Evolutionary conservation across 305 asterid genomes (phyloP), one percentile per base, ranked within the genome.

Genomic region (Solanum chacoense): DNA sequence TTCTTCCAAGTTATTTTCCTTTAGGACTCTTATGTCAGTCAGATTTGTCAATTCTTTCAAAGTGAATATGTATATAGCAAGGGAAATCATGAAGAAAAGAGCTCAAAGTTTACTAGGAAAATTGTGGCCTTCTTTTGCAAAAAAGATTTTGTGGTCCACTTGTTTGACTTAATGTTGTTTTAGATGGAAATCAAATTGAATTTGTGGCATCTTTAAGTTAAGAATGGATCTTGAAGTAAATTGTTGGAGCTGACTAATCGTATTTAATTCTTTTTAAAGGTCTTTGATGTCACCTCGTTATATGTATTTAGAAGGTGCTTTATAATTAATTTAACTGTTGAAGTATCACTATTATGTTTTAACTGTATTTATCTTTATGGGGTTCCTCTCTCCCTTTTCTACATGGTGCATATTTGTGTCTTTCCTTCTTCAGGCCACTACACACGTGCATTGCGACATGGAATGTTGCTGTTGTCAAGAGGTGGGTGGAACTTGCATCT

Each of bases 401-500:
- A 91, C 90, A 78, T 80, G 74, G 90, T 89, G 73, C 84, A 88
- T 45, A 55, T 87, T 78, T 55, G 31, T 45, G 34, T 90, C 84
- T 89, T 90, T 88, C 34, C 45, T 87, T 89, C 91, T 81, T 79
- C 97, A 97, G 99, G 93, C 99, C 99, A 84, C 93, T 97, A 91
- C 99, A 97, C 93, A 94, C 95, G 90, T 95, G 98, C 92, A 88
- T 94, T 88, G 93, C 92, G 94, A 96, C 98, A 79, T 95, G 99
- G 98, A 97, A 96, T 92, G 98, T 94, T 91, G 96, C 97, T 90
- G 95, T 97, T 84, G 99, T 97, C 92, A 90, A 90, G 92, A 95
- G 95, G 91, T 97, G 99, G 99, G 93, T 94, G 78, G 99, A 97
- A 92, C 98, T 96, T 91, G 97, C 98, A 90, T 92, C 98, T 65